Evolutionary conservation across 352 stramenopile genomes (phyloP).

Genomic region (Pythium diclinum): DNA sequence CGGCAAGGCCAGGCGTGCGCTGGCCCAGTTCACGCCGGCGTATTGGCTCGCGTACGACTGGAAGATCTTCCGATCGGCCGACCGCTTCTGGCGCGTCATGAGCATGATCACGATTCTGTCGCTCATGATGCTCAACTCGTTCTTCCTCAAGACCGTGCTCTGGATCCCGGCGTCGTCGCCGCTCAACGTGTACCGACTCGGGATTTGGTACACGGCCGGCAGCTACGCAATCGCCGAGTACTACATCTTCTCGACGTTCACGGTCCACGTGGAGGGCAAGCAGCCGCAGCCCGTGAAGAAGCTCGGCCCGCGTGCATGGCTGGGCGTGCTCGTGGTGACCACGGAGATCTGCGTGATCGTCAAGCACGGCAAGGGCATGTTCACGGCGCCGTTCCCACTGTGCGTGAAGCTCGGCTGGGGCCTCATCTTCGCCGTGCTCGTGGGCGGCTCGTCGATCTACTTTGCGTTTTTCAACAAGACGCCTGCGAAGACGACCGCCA

Average conservation of each 20-base stretch:
- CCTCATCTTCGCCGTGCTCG: constrained; percentile 65
- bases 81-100: constrained; percentile 89
- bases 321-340: constrained; percentile 74
- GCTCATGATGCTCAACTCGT: constrained; percentile 94
- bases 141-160: constrained; percentile 93
- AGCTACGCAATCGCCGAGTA: constrained; percentile 88
- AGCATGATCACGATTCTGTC: constrained; percentile 89
- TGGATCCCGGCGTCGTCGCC: constrained; percentile 84
- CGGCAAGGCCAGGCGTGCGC: constrained; percentile 76
- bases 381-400: constrained; percentile 81
- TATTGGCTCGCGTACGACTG: constrained; percentile 92
- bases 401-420: constrained; percentile 81
- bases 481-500: neutral
- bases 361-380: constrained; percentile 85
- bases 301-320: constrained; percentile 75
- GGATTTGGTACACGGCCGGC: constrained; percentile 82
- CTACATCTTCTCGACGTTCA: constrained; percentile 89
- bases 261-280: constrained; percentile 52
- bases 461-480: constrained; percentile 74
- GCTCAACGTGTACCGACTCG: constrained; percentile 78
- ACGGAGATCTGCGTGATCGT: constrained; percentile 78
- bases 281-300: constrained; percentile 72
- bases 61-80: constrained; percentile 91
- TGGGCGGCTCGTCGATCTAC: constrained; percentile 82
- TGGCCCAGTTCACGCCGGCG: constrained; percentile 87